A percentile compares a stretch with the other conserved stretches of the same genome.
Conservation (phyloP, 129 eudicot genomes). For the Artemisia annua region DNA sequence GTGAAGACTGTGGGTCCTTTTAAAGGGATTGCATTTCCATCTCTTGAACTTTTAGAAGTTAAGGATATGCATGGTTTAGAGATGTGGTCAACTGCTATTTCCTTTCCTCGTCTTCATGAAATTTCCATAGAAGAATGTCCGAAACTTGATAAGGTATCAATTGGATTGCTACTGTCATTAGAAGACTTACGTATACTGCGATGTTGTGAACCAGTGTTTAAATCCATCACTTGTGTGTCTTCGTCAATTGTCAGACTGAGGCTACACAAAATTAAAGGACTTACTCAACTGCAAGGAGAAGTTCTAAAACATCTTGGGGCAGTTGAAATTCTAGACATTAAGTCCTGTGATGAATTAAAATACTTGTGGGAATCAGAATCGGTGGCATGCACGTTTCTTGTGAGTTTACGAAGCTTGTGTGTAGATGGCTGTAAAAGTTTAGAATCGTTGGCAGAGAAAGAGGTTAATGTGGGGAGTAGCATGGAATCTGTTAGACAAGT, state of each 20-base stretch:
- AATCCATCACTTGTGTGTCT: background rate
- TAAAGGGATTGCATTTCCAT: background rate
- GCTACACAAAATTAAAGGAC: background rate
- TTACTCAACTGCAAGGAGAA: background rate
- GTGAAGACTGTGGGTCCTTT: slow-evolving; percentile 1
- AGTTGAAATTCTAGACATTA: background rate
- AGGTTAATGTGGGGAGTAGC: too few species aligned
- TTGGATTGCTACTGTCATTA: background rate
- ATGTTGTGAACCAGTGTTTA: background rate
- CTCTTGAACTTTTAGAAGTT: background rate
- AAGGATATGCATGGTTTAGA: background rate
- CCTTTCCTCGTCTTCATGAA: background rate
- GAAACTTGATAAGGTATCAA: background rate
- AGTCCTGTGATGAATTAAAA: background rate
- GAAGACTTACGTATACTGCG: background rate
- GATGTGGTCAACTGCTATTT: background rate
- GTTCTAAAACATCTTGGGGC: background rate
- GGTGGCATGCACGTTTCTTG: too few species aligned
- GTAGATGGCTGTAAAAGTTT: too few species aligned
- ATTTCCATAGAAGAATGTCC: background rate
- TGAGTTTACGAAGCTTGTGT: too few species aligned
- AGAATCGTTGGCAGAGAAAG: too few species aligned
- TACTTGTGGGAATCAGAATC: background rate
- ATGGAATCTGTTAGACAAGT: background rate
- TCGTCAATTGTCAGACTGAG: background rate